phyloP scores from a whole-genome alignment of 257 asterid species.

The Przewalskia tangutica region DNA sequence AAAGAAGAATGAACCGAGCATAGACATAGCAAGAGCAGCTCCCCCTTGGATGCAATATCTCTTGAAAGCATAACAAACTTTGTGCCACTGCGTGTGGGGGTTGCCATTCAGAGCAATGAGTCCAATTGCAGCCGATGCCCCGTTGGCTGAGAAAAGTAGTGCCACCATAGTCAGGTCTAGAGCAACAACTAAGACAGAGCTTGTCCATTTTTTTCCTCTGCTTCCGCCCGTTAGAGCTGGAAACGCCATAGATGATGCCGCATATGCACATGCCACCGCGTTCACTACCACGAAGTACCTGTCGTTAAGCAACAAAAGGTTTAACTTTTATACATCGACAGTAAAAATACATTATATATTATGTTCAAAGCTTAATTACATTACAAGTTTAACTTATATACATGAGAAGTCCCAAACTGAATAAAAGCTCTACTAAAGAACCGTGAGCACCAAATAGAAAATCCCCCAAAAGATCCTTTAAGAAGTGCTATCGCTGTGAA shows the following conservation, averaged over 20 bases:
- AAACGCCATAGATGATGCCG: conserved; percentile 9
- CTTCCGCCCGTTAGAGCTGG: not conserved
- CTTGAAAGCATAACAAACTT: conserved; percentile 15
- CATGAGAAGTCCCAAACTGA: not conserved
- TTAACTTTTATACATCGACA: not conserved
- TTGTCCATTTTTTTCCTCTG: not conserved
- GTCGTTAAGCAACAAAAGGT: not conserved
- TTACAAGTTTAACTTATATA: not conserved
- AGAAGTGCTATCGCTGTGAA: not conserved
- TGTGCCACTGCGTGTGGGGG: conserved; percentile 15
- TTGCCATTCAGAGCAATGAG: conserved; percentile 19
- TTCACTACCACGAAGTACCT: conserved; percentile 25
- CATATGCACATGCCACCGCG: conserved; percentile 19
- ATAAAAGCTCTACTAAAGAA: not conserved
- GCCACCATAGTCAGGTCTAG: conserved; percentile 15
- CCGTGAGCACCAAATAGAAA: not conserved
- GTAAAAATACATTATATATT: not conserved
- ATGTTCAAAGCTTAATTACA: not conserved
- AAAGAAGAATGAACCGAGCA: conserved; percentile 1
- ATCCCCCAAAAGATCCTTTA: too few relatives aligned
- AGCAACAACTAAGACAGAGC: not conserved
- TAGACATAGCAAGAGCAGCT: conserved; percentile 11
- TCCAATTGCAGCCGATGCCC: conserved; percentile 17
- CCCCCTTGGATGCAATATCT: conserved; percentile 14
- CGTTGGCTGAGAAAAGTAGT: conserved; percentile 17